These are phyloP conservation scores for Claviceps sp. DNA, from an alignment of 2,329 filamentous ascomycete species.

Conservation along the genomic window DNA sequence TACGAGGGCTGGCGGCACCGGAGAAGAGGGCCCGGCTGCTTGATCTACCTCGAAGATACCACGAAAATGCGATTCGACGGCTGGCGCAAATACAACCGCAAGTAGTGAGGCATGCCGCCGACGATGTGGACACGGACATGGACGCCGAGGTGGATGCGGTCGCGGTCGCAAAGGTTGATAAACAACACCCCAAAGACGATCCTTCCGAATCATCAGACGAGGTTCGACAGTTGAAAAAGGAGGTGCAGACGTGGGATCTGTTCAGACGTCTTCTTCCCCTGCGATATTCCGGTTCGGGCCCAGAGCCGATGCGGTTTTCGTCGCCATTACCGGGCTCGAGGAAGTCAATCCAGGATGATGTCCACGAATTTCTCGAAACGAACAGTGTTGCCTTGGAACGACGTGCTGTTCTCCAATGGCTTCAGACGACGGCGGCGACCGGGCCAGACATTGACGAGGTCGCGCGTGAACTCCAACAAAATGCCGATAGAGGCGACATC, in stretches of 20 bases:
- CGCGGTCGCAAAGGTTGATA: slow-evolving; percentile 44
- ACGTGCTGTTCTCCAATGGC: slow-evolving; percentile 69
- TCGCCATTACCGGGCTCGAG: slow-evolving; percentile 15
- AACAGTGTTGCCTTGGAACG: slow-evolving; percentile 67
- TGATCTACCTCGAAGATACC: slow-evolving; percentile 45
- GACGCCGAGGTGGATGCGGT: slow-evolving; percentile 43
- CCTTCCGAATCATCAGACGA: slow-evolving; percentile 10
- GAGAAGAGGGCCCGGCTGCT: slow-evolving; percentile 55
- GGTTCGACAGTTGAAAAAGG: slow-evolving; percentile 53
- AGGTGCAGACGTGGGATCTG: slow-evolving; percentile 85
- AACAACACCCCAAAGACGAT: slow-evolving; percentile 11
- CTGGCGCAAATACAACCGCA: slow-evolving; percentile 19
- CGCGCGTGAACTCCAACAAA: slow-evolving; percentile 61
- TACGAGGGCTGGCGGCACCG: slow-evolving; percentile 30
- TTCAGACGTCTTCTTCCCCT: slow-evolving; percentile 61
- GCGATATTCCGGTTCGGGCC: slow-evolving; percentile 36
- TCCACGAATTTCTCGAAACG: slow-evolving; percentile 58
- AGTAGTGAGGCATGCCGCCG: slow-evolving; percentile 19
- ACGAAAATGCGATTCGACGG: slow-evolving; percentile 34
- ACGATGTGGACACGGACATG: slow-evolving; percentile 41
- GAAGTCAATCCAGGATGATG: slow-evolving; percentile 12
- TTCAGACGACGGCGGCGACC: slow-evolving; percentile 63
- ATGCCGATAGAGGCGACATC: slow-evolving; percentile 65
- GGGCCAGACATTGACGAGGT: slow-evolving; percentile 62
- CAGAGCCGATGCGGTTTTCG: slow-evolving; percentile 19